Conservation (phyloP, 139 green algal species). For the Klebsormidium nitens region DNA sequence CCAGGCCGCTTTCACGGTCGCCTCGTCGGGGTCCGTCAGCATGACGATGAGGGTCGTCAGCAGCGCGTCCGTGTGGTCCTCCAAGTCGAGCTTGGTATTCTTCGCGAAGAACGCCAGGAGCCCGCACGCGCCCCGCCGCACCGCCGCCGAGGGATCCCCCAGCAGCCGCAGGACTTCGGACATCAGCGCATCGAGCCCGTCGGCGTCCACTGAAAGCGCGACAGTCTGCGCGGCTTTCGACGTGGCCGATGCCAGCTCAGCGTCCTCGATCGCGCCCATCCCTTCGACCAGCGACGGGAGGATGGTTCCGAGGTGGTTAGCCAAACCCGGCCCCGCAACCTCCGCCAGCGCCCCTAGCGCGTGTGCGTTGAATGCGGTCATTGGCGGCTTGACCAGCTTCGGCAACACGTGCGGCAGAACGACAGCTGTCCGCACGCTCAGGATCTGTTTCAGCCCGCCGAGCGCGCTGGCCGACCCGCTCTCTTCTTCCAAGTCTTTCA, state of each 20-base stretch:
- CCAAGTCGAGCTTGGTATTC: conserved; percentile 50
- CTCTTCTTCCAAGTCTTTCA: conserved; percentile 19
- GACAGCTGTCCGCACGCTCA: conserved; percentile 35
- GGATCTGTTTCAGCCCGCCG: conserved; percentile 44
- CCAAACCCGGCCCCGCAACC: conserved; percentile 62
- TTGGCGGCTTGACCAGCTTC: conserved; percentile 34
- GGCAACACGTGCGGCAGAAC: conserved; percentile 44
- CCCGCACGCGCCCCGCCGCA: conserved; percentile 50
- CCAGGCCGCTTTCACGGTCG: conserved; percentile 51
- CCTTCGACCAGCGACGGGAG: conserved; percentile 63
- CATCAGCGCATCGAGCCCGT: conserved; percentile 30
- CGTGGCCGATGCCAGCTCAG: conserved; percentile 1
- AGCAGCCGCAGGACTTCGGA: conserved; percentile 26
- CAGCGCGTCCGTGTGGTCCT: conserved; percentile 57
- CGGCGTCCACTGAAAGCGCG: conserved; percentile 14
- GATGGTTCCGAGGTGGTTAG: conserved; percentile 58
- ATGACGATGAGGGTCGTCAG: conserved; percentile 55
- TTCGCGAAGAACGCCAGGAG: conserved; percentile 34
- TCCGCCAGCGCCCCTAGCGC: conserved; percentile 69
- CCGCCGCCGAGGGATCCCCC: conserved; percentile 2
- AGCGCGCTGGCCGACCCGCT: conserved; percentile 27
- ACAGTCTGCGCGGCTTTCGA: conserved; percentile 22
- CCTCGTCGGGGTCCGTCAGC: conserved; percentile 42
- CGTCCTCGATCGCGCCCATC: conserved; percentile 9
- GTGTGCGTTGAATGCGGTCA: conserved; percentile 42